Percentiles rank a stretch among this genome's conserved stretches.
phyloP scores from a whole-genome alignment of 2,329 filamentous ascomycete species.

The Hypomyces rosellus region DNA sequence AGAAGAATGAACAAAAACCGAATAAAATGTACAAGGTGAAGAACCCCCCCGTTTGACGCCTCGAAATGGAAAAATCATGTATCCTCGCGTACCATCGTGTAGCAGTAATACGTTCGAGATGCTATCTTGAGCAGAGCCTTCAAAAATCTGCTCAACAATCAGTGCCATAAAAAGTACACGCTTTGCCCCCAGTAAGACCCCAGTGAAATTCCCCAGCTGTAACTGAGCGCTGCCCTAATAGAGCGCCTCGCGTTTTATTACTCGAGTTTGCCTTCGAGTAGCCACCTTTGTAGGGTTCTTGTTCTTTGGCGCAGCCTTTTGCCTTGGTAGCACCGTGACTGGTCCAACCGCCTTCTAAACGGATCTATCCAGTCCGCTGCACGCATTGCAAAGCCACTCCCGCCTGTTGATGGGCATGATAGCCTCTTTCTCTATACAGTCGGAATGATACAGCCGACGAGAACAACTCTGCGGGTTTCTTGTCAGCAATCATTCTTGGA shows the following conservation, averaged over 20 bases:
- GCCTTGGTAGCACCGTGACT: not conserved
- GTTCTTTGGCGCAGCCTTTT: not conserved
- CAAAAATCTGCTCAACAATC: not conserved
- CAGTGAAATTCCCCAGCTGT: no score
- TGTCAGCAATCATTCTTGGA: not conserved
- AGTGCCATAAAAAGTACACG: no score
- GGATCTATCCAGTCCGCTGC: slow-evolving; percentile 20
- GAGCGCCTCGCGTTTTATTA: not conserved
- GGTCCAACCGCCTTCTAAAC: slow-evolving; percentile 17
- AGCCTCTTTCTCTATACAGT: slow-evolving; percentile 36
- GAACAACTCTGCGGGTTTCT: slow-evolving; percentile 32
- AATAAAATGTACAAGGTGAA: no score
- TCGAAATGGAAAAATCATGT: no score
- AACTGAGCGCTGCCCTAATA: not conserved
- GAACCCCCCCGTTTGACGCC: no score
- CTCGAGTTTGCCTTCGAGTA: not conserved
- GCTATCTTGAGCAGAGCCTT: not conserved
- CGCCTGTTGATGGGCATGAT: slow-evolving; percentile 28
- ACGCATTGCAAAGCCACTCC: slow-evolving; percentile 41
- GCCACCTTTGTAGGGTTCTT: not conserved
- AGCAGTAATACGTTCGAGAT: no score
- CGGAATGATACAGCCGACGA: slow-evolving; percentile 42
- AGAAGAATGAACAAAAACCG: no score
- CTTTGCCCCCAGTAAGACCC: no score
- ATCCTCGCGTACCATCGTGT: no score